Percentiles rank a stretch among this genome's conserved stretches.
phyloP scores from a whole-genome alignment of 2,329 filamentous ascomycete genomes.

The Cladobotryum mycophilum region DNA sequence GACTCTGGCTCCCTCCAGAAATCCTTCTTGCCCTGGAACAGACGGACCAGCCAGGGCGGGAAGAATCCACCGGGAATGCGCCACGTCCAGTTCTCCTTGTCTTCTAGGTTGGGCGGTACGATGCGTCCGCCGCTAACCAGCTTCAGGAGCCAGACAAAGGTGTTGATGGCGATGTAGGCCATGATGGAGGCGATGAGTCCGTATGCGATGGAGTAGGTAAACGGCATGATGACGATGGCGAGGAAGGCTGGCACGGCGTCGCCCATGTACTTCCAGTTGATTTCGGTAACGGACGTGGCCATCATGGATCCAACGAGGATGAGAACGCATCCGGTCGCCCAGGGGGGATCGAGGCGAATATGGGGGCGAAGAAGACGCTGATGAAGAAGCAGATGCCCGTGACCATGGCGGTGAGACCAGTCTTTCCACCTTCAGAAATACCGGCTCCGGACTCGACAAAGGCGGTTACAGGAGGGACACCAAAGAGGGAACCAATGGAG shows the following conservation, averaged over 20 bases:
- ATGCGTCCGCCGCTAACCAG: constrained; percentile 61
- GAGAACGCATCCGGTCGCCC: constrained; percentile 84
- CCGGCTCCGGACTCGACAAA: constrained; percentile 88
- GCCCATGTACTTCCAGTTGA: constrained; percentile 84
- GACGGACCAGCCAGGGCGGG: constrained; percentile 65
- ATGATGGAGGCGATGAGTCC: constrained; percentile 76
- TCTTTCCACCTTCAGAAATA: constrained; percentile 80
- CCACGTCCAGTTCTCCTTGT: constrained; percentile 77
- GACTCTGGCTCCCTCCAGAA: constrained; percentile 54
- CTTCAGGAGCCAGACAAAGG: constrained; percentile 61
- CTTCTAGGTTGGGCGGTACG: constrained; percentile 65
- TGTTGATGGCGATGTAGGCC: constrained; percentile 72
- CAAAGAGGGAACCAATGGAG: constrained; percentile 72
- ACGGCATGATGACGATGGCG: constrained; percentile 80
- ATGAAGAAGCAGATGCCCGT: constrained; percentile 82
- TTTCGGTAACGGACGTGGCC: constrained; percentile 69
- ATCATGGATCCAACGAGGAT: constrained; percentile 86
- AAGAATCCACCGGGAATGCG: constrained; percentile 67
- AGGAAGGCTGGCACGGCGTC: constrained; percentile 81
- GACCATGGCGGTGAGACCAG: constrained; percentile 73
- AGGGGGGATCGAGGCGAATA: constrained; percentile 86
- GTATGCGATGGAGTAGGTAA: constrained; percentile 83
- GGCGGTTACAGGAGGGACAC: constrained; percentile 74
- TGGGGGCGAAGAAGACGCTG: constrained; percentile 81
- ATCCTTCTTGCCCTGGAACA: constrained; percentile 60